Evolutionary conservation across 805 yeast species (phyloP).

Genomic region (Kluyveromyces wickerhamii): DNA sequence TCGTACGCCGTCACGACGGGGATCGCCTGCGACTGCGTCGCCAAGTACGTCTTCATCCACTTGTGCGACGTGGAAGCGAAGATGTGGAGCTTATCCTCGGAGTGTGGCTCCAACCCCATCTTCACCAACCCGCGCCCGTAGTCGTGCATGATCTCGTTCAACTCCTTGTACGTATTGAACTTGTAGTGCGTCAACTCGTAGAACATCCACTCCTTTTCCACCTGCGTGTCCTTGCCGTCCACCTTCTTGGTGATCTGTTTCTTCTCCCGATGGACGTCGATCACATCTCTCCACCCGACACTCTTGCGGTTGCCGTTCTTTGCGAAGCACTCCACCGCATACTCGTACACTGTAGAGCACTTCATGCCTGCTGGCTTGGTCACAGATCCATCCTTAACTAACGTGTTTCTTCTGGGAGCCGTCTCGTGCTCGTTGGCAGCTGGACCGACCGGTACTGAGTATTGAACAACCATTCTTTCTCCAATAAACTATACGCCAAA

Average conservation of each 20-base stretch:
- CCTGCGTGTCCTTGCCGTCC: constrained; percentile 64
- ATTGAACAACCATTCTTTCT: constrained; percentile 14
- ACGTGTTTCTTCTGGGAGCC: constrained; percentile 67
- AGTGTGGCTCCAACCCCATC: constrained; percentile 60
- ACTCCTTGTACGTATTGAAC: constrained; percentile 53
- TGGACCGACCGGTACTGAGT: constrained; percentile 57
- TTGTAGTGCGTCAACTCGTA: constrained; percentile 73
- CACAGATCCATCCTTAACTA: constrained; percentile 37
- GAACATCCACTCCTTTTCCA: constrained; percentile 82
- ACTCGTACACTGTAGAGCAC: constrained; percentile 65
- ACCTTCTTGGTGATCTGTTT: constrained; percentile 66
- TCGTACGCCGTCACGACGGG: constrained; percentile 95
- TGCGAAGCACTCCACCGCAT: constrained; percentile 50
- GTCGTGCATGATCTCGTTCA: constrained; percentile 39
- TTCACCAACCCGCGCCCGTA: constrained; percentile 71
- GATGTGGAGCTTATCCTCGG: constrained; percentile 61
- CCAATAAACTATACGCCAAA: too few species aligned
- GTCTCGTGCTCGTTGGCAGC: constrained; percentile 65
- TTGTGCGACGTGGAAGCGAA: constrained; percentile 81
- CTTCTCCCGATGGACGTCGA: constrained; percentile 67
- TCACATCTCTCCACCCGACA: constrained; percentile 73
- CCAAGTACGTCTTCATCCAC: constrained; percentile 87
- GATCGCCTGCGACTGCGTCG: constrained; percentile 67
- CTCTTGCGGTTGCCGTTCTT: constrained; percentile 46
- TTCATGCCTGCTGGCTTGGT: constrained; percentile 56